Evolutionary conservation across 345 rosid species (phyloP).

Genomic region (Hibiscus tridactylites): DNA sequence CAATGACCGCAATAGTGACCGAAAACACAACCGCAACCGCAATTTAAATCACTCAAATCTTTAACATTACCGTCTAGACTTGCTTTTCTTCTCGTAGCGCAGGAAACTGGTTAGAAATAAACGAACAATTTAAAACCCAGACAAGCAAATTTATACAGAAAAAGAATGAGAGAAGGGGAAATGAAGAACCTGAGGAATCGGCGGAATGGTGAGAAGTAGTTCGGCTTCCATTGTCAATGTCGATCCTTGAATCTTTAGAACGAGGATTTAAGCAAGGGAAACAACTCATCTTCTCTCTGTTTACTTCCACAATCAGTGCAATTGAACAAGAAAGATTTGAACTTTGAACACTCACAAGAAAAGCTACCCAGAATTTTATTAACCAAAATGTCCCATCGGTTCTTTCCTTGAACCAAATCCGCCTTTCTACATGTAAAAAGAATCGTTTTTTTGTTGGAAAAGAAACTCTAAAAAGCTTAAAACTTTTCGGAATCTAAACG

Average conservation of each 20-base stretch:
- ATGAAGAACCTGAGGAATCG: not conserved
- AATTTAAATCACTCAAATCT: not conserved
- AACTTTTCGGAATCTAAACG: too few relatives aligned
- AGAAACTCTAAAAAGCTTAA: not conserved
- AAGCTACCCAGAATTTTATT: not conserved
- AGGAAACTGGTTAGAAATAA: slow-evolving; percentile 6
- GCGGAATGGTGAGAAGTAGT: slow-evolving; percentile 20
- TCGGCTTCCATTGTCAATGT: slow-evolving; percentile 49
- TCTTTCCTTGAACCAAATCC: not conserved
- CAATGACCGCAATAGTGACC: too few relatives aligned
- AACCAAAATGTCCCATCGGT: slow-evolving; percentile 1
- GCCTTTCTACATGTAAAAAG: not conserved
- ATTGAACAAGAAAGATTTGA: not conserved
- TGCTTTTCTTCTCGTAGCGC: slow-evolving; percentile 24
- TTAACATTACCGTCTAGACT: slow-evolving; percentile 22
- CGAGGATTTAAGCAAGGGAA: slow-evolving; percentile 60
- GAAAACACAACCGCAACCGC: too few relatives aligned
- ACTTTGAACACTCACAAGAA: not conserved
- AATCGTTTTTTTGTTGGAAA: not conserved
- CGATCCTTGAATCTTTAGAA: slow-evolving; percentile 53
- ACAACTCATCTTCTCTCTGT: slow-evolving; percentile 48
- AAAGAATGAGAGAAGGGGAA: not conserved
- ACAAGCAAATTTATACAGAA: not conserved
- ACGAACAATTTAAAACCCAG: not conserved
- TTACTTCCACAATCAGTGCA: not conserved